Percentiles rank a stretch among this genome's conserved stretches.
phyloP scores from a whole-genome alignment of 2,329 filamentous ascomycete genomes.

The Apiospora aurea region DNA sequence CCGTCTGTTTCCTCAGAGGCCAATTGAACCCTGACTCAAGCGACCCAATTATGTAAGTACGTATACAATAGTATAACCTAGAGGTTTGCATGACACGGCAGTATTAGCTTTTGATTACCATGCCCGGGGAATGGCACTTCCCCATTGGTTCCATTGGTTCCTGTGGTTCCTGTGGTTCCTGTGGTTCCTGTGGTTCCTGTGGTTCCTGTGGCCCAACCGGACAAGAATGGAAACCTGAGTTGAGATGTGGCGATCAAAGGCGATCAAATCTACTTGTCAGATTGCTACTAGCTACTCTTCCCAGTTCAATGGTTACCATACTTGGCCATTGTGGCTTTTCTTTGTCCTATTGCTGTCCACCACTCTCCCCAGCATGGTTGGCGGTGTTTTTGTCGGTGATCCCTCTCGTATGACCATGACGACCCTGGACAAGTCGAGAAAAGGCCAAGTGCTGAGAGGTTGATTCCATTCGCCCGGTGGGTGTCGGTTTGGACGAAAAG shows the following conservation, averaged over 20 bases:
- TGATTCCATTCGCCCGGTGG: slow-evolving; percentile 17
- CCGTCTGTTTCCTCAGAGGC: background rate
- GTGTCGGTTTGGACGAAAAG: background rate
- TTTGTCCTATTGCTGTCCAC: background rate
- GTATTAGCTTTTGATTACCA: slow-evolving; percentile 1
- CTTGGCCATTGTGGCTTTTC: background rate
- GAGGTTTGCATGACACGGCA: background rate
- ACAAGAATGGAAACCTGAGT: background rate
- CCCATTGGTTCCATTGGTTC: background rate
- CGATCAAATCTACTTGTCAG: background rate
- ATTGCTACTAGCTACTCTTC: background rate
- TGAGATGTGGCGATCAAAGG: background rate
- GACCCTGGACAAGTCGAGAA: background rate
- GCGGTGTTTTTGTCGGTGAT: background rate
- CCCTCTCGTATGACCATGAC: background rate
- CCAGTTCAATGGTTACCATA: background rate
- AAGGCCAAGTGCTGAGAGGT: background rate
- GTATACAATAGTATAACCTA: slow-evolving; percentile 12
- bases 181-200: background rate
- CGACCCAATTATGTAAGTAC: background rate
- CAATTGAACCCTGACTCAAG: background rate
- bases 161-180: background rate
- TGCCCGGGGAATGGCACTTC: background rate
- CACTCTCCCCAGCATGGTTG: background rate
- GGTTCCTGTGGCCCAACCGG: background rate